Evolutionary conservation across 768 basidiomycete species (phyloP).

Genomic region (Tylopilus plumbeoviolaceoides): DNA sequence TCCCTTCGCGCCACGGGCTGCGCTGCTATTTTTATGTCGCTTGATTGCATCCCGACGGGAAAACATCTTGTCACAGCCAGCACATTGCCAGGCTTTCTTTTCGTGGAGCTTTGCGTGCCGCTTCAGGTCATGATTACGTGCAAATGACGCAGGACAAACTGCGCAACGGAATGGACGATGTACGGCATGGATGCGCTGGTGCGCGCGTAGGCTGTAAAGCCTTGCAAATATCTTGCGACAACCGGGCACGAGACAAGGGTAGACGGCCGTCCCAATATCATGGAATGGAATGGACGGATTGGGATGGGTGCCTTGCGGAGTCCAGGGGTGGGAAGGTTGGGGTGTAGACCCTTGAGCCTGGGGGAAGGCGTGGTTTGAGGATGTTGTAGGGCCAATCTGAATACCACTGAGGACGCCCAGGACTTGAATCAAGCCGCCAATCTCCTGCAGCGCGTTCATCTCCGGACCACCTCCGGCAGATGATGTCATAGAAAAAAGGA

Average conservation of each 20-base stretch:
- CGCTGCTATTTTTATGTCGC: constrained; percentile 64
- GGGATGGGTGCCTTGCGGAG: constrained; percentile 21
- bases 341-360: constrained; percentile 30
- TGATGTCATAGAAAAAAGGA: constrained; percentile 74
- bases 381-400: constrained; percentile 49
- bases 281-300: constrained; percentile 27
- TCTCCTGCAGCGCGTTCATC: constrained; percentile 63
- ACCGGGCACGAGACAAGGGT: constrained; percentile 64
- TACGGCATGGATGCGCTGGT: constrained; percentile 61
- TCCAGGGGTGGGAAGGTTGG: constrained; percentile 31
- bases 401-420: constrained; percentile 77
- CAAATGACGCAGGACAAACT: constrained; percentile 69
- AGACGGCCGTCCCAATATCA: constrained; percentile 73
- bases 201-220: constrained; percentile 64
- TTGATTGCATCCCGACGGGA: constrained; percentile 78
- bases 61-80: constrained; percentile 70
- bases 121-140: constrained; percentile 76
- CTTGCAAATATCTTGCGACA: constrained; percentile 71
- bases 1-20: constrained; percentile 46
- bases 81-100: constrained; percentile 69
- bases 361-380: constrained; percentile 27
- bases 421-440: constrained; percentile 78
- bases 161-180: constrained; percentile 65
- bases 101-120: constrained; percentile 73
- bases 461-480: constrained; percentile 49